Evolutionary conservation across 306 rosid genomes (phyloP).

Genomic region (Acacia melanoxylon): DNA sequence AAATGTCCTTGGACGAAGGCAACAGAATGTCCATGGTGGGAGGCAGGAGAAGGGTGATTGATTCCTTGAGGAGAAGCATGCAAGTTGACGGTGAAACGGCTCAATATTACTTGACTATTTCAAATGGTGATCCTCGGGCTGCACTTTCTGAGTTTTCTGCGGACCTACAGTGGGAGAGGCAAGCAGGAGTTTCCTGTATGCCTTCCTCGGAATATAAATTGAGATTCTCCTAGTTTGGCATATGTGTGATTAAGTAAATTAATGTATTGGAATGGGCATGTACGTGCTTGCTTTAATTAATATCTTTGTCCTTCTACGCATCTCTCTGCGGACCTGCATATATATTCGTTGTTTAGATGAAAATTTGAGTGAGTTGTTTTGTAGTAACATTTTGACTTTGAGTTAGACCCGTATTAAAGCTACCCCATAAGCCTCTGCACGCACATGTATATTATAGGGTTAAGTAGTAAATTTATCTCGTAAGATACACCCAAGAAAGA

Average conservation of each 20-base stretch:
- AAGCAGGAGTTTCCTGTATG: conserved; percentile 41
- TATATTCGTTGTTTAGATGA: too few species aligned
- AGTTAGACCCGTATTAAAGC: too few species aligned
- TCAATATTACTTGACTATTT: conserved; percentile 75
- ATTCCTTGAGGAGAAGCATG: conserved; percentile 85
- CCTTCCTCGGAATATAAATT: not conserved
- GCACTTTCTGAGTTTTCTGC: conserved; percentile 77
- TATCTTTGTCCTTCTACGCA: conserved; percentile 17
- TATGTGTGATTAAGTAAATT: conserved; percentile 11
- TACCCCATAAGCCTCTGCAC: too few species aligned
- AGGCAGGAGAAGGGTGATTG: conserved; percentile 68
- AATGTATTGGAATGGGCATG: not conserved
- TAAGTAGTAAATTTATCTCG: too few species aligned
- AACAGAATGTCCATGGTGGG: conserved; percentile 42
- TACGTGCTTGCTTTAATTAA: conserved; percentile 12
- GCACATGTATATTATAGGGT: too few species aligned
- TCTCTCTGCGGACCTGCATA: conserved; percentile 13
- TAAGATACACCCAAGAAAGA: too few species aligned
- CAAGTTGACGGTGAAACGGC: conserved; percentile 89
- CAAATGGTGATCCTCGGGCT: conserved; percentile 88
- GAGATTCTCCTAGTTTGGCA: conserved; percentile 9
- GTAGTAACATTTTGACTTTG: too few species aligned
- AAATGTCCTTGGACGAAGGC: conserved; percentile 35
- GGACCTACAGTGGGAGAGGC: conserved; percentile 84
- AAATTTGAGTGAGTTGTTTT: too few species aligned